Evolutionary conservation across 495 filamentous ascomycete species (phyloP).

Genomic region (Penicillium lividum): DNA sequence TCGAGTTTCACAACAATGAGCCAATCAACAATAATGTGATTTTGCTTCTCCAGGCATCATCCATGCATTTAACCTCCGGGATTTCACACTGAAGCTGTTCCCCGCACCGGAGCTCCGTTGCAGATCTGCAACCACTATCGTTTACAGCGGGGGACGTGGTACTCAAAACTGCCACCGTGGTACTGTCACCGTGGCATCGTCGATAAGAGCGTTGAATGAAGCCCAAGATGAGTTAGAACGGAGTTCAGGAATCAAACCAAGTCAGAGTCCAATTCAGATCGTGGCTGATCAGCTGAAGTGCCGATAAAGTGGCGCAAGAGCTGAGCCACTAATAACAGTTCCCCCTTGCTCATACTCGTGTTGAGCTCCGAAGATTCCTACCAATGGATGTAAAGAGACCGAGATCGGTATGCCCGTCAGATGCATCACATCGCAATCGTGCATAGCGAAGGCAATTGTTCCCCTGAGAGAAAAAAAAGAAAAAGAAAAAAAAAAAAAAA

Average conservation of each 20-base stretch:
- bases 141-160: constrained; percentile 14
- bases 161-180: constrained; percentile 21
- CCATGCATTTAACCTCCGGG: constrained; percentile 3
- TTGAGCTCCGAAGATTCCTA: not conserved
- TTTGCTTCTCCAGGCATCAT: constrained; percentile 1
- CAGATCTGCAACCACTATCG: constrained; percentile 15
- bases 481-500: not conserved
- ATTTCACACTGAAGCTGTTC: constrained; percentile 9
- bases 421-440: constrained; percentile 9
- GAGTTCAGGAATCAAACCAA: not conserved
- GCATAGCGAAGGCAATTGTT: not conserved
- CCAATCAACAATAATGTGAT: not conserved
- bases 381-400: not conserved
- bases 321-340: not conserved
- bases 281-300: not conserved
- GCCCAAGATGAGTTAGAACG: not conserved
- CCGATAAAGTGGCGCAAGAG: not conserved
- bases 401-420: not conserved
- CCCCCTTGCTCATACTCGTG: not conserved
- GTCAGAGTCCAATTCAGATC: not conserved
- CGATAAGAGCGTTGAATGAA: constrained; percentile 6
- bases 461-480: not conserved
- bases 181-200: constrained; percentile 8
- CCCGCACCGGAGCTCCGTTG: constrained; percentile 22
- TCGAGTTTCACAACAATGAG: not conserved